Evolutionary conservation across 495 filamentous ascomycete genomes (phyloP), one percentile per base, ranked within the genome.

Genomic region (Penicillium longicatenatum): DNA sequence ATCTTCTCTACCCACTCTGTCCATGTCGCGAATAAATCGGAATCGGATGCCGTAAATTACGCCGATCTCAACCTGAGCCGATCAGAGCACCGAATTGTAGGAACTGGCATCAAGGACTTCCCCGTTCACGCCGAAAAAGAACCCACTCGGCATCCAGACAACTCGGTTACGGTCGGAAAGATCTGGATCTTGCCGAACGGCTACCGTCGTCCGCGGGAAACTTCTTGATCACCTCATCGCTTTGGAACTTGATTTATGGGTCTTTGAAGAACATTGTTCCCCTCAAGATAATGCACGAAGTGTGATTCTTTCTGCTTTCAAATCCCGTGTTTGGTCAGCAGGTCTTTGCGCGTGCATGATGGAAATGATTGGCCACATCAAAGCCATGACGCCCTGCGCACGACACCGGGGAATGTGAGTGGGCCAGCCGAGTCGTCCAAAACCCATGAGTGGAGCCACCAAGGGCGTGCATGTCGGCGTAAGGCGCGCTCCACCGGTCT

Each of bases 401-500:
- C 37, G 50, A n/a, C 42, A 42, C 26, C 52, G 39, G 45, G 30
- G 57, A 62, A 59, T 61, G 52, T 59, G 16, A 39, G 16, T 16
- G 37, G 37, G 31, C 31, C 31, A 35, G 31, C 31, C 31, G 31
- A 35, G 31, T 35, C 31, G 9, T 35, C 31, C 31, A 26, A 26
- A 26, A n/a, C n/a, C n/a, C 3, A 26, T 4, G 21, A 22, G 66
- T 69, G 66, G 66, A 61, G 58, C 48, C 57, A 20, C 64, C 42
- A 69, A 70, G 64, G 67, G 62, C 64, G 64, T 58, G 59, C 58
- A 62, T 65, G 64, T 67, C 59, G 57, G 26, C 57, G 57, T 59
- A 65, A 63, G 64, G 65, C 62, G 64, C 42, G 41, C 29, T 57
- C 66, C 64, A 67, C 59, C 57, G 41, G 47, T 26, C 49, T 54